A percentile compares a stretch with the other conserved stretches of the same genome.
Evolutionary conservation across 2,329 filamentous ascomycete species (phyloP).

Genomic region (Simplicillium aogashimaense): DNA sequence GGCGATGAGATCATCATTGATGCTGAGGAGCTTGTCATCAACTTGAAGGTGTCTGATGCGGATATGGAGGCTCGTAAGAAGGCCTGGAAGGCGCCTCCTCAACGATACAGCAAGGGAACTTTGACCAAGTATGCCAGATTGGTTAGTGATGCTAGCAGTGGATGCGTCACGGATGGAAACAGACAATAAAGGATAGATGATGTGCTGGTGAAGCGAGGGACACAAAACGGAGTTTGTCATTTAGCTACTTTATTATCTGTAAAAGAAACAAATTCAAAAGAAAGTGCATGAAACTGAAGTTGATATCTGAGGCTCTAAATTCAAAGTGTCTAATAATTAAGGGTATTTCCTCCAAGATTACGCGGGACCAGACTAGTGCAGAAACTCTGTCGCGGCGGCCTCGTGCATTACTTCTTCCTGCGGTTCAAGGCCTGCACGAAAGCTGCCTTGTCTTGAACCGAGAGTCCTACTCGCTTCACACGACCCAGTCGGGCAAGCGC

Average conservation of each 20-base stretch:
- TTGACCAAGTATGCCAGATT: conserved; percentile 59
- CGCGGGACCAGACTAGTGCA: too few relatives aligned
- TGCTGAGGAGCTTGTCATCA: conserved; percentile 59
- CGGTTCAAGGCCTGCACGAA: conserved; percentile 63
- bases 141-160: conserved; percentile 49
- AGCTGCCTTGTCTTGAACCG: conserved; percentile 68
- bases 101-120: conserved; percentile 52
- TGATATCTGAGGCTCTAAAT: neutral
- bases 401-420: conserved; percentile 20
- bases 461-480: conserved; percentile 81
- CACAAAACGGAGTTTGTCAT: neutral
- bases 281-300: neutral
- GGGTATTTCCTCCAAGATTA: too few relatives aligned
- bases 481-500: conserved; percentile 77
- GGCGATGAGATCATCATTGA: conserved; percentile 78
- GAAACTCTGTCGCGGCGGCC: too few relatives aligned
- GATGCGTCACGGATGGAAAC: conserved; percentile 44
- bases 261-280: conserved; percentile 7
- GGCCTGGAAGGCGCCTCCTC: conserved; percentile 52
- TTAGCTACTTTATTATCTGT: too few relatives aligned
- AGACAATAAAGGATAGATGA: conserved; percentile 11
- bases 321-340: too few relatives aligned
- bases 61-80: conserved; percentile 50
- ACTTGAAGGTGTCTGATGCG: conserved; percentile 57
- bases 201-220: neutral